Evolutionary conservation across 495 filamentous ascomycete genomes (phyloP).

Genomic region (Aspergillus kassunensis): DNA sequence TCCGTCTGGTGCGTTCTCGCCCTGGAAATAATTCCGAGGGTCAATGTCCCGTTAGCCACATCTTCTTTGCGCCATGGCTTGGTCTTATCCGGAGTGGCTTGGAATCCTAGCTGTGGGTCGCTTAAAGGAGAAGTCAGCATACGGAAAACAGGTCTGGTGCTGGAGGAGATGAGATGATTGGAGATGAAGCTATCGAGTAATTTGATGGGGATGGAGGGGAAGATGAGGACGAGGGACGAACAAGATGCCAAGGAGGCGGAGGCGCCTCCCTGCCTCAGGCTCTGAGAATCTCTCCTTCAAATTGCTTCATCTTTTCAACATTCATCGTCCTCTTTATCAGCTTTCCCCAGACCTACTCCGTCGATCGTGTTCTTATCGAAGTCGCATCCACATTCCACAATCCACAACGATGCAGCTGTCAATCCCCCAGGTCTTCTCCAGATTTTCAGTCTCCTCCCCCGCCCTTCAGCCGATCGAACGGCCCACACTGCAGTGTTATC

Average conservation of each 20-base stretch:
- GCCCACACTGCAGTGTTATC: constrained; percentile 11
- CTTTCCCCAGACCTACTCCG: no score
- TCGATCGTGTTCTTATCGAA: neutral
- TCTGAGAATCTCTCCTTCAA: constrained; percentile 3
- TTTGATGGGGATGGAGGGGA: neutral
- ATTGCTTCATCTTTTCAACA: no score
- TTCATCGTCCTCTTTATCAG: neutral
- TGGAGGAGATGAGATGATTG: neutral
- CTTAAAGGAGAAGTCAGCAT: constrained; percentile 6
- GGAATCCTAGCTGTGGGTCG: neutral
- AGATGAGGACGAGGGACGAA: neutral
- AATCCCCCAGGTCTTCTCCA: constrained; percentile 12
- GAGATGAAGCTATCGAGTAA: neutral
- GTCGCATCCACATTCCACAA: no score
- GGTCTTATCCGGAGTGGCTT: constrained; percentile 1
- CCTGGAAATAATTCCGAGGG: neutral
- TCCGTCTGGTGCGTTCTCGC: neutral
- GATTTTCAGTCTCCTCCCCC: constrained; percentile 15
- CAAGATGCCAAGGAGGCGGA: constrained; percentile 6
- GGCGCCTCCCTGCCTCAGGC: no score
- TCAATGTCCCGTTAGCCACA: neutral
- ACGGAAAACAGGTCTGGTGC: neutral
- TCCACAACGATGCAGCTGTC: constrained; percentile 2
- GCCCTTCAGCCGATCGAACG: constrained; percentile 15
- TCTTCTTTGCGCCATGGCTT: neutral